Evolutionary conservation across 2,329 filamentous ascomycete species (phyloP), one percentile per base, ranked within the genome.

Genomic region (Sclerotinia subarctica): DNA sequence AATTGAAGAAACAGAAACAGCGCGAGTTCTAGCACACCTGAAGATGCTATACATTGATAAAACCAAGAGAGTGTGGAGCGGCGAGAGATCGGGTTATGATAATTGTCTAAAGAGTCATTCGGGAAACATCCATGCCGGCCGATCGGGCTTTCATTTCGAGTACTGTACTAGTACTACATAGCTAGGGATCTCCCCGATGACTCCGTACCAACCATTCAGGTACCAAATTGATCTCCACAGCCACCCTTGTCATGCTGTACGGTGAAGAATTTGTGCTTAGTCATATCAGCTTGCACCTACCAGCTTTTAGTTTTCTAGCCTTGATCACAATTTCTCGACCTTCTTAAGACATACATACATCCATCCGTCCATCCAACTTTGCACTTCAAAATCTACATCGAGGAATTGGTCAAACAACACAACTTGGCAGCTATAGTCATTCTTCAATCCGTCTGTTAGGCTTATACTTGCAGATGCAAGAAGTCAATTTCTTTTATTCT

Each of bases 401-500:
- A 49, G 32, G 62, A 60, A 35, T 21, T 42, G 26, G 44, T 64
- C 60, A 54, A n/a, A 38, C 47, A 64, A 64, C 59, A 49, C 44
- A 51, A 54, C 46, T 32, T 67, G 56, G 35, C 65, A 54, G 13
- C 26, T 35, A 53, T 29, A 54, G 49, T 26, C 47, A 63, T 46
- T 53, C 21, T 29, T 47, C 35, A 60, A 29, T 56, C 60, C 56
- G 59, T 67, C 58, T 52, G 8, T 44, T 38, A 10, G 24, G 35
- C 60, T 52, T 24, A 53, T 63, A 63, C 24, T 67, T 62, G 56
- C 56, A 53, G 15, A 54, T 24, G 57, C 57, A 67, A 63, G 32
- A 35, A 38, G 65, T 67, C 26, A 26, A 47, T 54, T 53, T 54
- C 44, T 67, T 19, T 19, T 70, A 69, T 67, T 46, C 57, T 69